Evolutionary conservation across 164 flowering plant species (phyloP), one percentile per base, ranked within the genome.

Genomic region (Vitis rupestris): DNA sequence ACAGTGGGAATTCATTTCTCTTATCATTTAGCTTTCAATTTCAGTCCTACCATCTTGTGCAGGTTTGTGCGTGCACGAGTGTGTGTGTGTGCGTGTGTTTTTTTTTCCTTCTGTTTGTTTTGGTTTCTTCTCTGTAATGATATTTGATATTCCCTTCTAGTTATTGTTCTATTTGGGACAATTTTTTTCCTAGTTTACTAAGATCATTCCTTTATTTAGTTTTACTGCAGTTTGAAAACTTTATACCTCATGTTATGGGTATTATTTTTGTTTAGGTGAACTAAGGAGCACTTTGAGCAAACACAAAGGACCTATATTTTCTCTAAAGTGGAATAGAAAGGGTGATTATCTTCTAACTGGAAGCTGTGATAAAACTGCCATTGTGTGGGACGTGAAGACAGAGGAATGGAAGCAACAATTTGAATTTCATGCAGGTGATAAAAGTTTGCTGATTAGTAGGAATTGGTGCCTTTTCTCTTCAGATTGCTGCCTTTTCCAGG

Each of bases 261-360:
- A 30, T 5, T 55, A 30, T 59, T n/a, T n/a, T 31, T 68, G 11
- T 69, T 11, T 71, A 95, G 99, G 99, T 65, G 97, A 93, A 66
- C 77, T 93, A 54, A 87, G 75, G 75, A 86, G 79, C 76, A 91
- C 97, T 8, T 75, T 95, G 70, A 90, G 78, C 71, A 93, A 85
- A 74, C 99, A 95, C 75, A 95, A 87, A 78, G 98, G 97, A 47
- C 98, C 99, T 15, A 82, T 95, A 70, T 95, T 95, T 72, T 86
- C 97, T 73, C 78, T 95, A 67, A 95, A 93, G 83, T 95, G 99
- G 99, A 95, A 93, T 87, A 95, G 88, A 84, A 95, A 91, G 76
- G 99, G 99, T 62, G 98, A 95, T 77, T 88, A 79, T 77, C 93
- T 95, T 81, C 94, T 95, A 27, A 95, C 94, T 71, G 99, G 98